Evolutionary conservation across 164 flowering plant species (phyloP).

Genomic region (Magnolia changhungtana): DNA sequence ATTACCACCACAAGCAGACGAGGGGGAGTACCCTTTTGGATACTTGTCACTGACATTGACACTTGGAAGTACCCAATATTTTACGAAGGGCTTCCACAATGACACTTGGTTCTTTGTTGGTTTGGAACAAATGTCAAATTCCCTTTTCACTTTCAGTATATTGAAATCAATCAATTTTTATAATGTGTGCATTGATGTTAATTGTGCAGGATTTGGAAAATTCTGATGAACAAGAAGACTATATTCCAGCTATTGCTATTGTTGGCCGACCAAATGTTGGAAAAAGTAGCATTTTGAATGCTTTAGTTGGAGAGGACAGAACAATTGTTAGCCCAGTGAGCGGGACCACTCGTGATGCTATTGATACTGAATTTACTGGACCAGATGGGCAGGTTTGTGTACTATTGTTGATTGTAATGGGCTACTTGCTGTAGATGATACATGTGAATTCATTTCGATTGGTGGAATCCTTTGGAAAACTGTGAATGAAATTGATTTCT

Average conservation of each 20-base stretch:
- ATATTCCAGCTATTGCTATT: slow-evolving; percentile 82
- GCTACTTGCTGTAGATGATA: neutral
- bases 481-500: no score
- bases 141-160: neutral
- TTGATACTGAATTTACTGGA: slow-evolving; percentile 84
- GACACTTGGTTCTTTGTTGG: neutral
- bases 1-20: no score
- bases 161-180: neutral
- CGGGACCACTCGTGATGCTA: slow-evolving; percentile 99
- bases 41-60: no score
- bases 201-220: slow-evolving; percentile 39
- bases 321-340: slow-evolving; percentile 96
- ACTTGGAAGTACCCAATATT: no score
- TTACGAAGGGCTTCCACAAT: no score
- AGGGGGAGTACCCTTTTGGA: no score
- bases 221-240: slow-evolving; percentile 46
- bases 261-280: slow-evolving; percentile 99
- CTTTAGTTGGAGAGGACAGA: slow-evolving; percentile 90
- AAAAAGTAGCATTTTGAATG: slow-evolving; percentile 96
- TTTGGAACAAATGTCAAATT: neutral
- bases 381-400: slow-evolving; percentile 81
- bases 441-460: neutral
- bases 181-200: neutral
- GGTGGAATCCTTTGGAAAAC: no score
- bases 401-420: neutral